Evolutionary conservation across 2,329 filamentous ascomycete species (phyloP), one percentile per base, ranked within the genome.

Genomic region (Nothopassalora personata): DNA sequence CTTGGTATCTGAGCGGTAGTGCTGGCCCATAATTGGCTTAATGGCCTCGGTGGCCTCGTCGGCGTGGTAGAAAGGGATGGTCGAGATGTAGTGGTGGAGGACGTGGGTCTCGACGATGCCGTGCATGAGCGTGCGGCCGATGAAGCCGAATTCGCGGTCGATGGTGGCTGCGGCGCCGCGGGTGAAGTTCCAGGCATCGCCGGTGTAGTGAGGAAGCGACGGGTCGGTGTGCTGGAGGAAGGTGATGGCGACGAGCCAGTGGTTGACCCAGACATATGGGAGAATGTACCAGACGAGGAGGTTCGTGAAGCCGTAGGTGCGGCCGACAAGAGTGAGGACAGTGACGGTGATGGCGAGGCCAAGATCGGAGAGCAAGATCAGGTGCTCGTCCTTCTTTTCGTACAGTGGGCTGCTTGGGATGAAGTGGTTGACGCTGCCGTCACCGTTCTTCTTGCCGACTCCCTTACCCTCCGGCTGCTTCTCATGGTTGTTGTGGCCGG

Each of bases 31-130:
- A 75, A 99, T 81, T 61, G 85, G 85, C 83, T 92, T 91, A 83
- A 97, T 96, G 71, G 92, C 92, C 69, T 97, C 92, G 69, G 86
- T 88, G 59, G 93, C 92, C 80, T 97, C 92, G 68, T 96, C 91
- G 72, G 92, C 93, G 76, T 97, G 83, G 80, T 97, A 97, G 80
- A 97, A 97, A 63, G 93, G 93, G 67, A 97, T 97, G 71, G 86
- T 90, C 78, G 89, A 93, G 74, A 97, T 86, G 77, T 96, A 97
- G 84, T 97, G 93, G 82, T 97, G 93, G 61, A 96, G 89, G 60
- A 97, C 93, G 79, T 97, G 93, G 52, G 93, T 97, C 82, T 97
- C 93, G 75, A 97, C 88, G 76, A 97, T 97, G 71, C 92, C 93
- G 82, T 97, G 93, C 75, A 97, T 82, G 62, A 97, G 83, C 68